Percentiles rank a stretch among this genome's conserved stretches.
phyloP scores from a whole-genome alignment of 495 filamentous ascomycete genomes.

The Aspergillus funiculosus region DNA sequence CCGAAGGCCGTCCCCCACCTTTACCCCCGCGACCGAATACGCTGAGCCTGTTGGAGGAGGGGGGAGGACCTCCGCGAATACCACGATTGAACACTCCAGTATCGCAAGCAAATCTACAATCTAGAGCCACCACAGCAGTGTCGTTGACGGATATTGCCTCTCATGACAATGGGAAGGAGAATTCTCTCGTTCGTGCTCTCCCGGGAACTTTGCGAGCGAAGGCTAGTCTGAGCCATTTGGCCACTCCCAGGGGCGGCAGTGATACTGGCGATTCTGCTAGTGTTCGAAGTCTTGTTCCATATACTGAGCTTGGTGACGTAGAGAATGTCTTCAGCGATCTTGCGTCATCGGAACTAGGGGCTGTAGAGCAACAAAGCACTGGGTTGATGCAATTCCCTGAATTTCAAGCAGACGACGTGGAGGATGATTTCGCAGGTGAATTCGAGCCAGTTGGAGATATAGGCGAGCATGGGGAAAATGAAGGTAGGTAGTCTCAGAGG shows the following conservation, averaged over 20 bases:
- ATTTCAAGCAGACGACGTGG: slow-evolving; percentile 47
- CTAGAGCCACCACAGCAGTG: slow-evolving; percentile 75
- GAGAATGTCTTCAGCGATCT: slow-evolving; percentile 77
- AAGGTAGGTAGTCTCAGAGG: slow-evolving; percentile 45
- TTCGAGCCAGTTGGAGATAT: slow-evolving; percentile 72
- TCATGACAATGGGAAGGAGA: slow-evolving; percentile 58
- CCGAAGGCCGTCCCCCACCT: slow-evolving; percentile 51
- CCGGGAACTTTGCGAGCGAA: slow-evolving; percentile 33
- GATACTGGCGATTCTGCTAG: slow-evolving; percentile 78
- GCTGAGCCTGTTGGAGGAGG: slow-evolving; percentile 38
- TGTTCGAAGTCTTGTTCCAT: slow-evolving; percentile 74
- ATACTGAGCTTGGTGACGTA: slow-evolving; percentile 65
- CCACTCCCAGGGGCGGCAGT: slow-evolving; percentile 43
- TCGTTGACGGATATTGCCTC: slow-evolving; percentile 72
- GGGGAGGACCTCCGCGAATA: slow-evolving; percentile 22
- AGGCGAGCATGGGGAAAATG: slow-evolving; percentile 54
- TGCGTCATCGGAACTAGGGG: slow-evolving; percentile 29
- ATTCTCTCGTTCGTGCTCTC: slow-evolving; percentile 38
- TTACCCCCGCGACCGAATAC: slow-evolving; percentile 62
- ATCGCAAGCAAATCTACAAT: slow-evolving; percentile 49
- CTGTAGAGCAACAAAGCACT: slow-evolving; percentile 21
- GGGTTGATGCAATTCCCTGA: slow-evolving; percentile 45
- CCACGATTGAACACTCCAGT: slow-evolving; percentile 5
- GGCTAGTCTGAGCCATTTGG: slow-evolving; percentile 43
- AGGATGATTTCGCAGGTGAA: slow-evolving; percentile 65